phyloP scores from a whole-genome alignment of 352 stramenopile species.

The Phytophthora pinifolia region DNA sequence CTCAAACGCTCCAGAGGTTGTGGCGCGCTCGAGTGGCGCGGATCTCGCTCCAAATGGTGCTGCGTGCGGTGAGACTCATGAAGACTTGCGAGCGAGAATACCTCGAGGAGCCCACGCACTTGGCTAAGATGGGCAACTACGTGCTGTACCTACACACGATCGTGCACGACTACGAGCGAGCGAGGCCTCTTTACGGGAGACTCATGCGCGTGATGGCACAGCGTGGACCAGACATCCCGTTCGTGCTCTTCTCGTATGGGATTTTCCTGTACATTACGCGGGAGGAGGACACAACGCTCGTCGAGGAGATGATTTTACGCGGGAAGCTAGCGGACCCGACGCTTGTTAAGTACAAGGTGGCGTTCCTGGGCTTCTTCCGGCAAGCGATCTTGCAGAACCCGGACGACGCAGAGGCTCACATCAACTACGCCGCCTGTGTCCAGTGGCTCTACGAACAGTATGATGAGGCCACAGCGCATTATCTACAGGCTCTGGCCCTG shows the following conservation, averaged over 20 bases:
- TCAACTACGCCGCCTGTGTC: slow-evolving; percentile 80
- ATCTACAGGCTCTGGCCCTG: slow-evolving; percentile 61
- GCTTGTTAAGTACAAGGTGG: slow-evolving; percentile 72
- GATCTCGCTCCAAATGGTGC: slow-evolving; percentile 56
- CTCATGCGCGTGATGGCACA: slow-evolving; percentile 79
- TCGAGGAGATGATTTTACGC: slow-evolving; percentile 69
- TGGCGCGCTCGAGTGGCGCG: slow-evolving; percentile 60
- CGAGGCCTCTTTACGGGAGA: slow-evolving; percentile 61
- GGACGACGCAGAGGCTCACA: slow-evolving; percentile 52
- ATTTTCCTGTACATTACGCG: slow-evolving; percentile 74
- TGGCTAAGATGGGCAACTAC: slow-evolving; percentile 84
- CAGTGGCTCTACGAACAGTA: slow-evolving; percentile 77
- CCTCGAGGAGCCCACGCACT: slow-evolving; percentile 68
- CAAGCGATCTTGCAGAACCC: slow-evolving; percentile 73
- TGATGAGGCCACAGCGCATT: slow-evolving; percentile 58
- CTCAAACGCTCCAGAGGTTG: slow-evolving; percentile 47
- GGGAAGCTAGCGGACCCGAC: slow-evolving; percentile 56
- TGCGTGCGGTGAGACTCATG: slow-evolving; percentile 71
- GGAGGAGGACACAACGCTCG: slow-evolving; percentile 62
- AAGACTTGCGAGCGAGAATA: slow-evolving; percentile 71
- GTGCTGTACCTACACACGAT: slow-evolving; percentile 80
- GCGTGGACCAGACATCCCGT: slow-evolving; percentile 71
- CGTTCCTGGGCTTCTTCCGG: slow-evolving; percentile 77
- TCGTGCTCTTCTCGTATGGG: slow-evolving; percentile 79
- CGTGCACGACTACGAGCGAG: slow-evolving; percentile 76